Percentiles rank a stretch among this genome's conserved stretches.
Conservation (phyloP, 208 protist genomes). For the Borovskyia barvae region DNA sequence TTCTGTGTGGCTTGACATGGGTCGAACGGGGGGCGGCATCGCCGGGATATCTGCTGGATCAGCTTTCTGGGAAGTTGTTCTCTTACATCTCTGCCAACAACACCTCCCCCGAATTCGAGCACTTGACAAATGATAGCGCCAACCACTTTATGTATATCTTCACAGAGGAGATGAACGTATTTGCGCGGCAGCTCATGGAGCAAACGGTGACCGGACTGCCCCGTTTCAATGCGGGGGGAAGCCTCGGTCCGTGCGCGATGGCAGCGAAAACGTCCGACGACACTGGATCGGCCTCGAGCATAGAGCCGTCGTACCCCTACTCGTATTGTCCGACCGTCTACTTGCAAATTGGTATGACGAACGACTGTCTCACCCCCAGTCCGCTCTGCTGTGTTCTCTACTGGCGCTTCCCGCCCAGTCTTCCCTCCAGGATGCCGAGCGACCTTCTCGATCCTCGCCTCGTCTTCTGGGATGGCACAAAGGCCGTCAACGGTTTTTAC, state of each 20-base stretch:
- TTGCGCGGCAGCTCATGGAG: too few species aligned
- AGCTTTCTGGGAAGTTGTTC: conserved; percentile 5
- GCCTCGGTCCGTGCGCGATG: too few species aligned
- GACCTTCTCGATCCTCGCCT: conserved; percentile 16
- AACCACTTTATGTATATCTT: conserved; percentile 25
- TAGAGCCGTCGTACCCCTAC: too few species aligned
- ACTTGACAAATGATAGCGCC: neutral
- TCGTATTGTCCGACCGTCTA: too few species aligned
- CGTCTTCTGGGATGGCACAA: conserved; percentile 28
- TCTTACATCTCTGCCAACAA: too few species aligned
- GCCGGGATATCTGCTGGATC: conserved; percentile 11
- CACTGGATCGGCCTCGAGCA: too few species aligned
- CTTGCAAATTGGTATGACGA: conserved; percentile 23
- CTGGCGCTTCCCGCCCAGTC: conserved; percentile 24
- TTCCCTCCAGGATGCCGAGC: conserved; percentile 3
- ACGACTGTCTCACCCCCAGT: conserved; percentile 17
- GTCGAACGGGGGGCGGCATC: neutral
- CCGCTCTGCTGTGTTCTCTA: conserved; percentile 30
- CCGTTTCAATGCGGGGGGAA: too few species aligned
- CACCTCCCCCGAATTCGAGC: neutral
- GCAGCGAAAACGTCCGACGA: too few species aligned
- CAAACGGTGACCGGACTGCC: too few species aligned
- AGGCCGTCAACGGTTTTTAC: conserved; percentile 27
- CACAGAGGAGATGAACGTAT: conserved; percentile 26
- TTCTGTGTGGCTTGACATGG: neutral